Conservation (phyloP, 768 basidiomycete genomes). For the Pleurotus ostreatus region DNA sequence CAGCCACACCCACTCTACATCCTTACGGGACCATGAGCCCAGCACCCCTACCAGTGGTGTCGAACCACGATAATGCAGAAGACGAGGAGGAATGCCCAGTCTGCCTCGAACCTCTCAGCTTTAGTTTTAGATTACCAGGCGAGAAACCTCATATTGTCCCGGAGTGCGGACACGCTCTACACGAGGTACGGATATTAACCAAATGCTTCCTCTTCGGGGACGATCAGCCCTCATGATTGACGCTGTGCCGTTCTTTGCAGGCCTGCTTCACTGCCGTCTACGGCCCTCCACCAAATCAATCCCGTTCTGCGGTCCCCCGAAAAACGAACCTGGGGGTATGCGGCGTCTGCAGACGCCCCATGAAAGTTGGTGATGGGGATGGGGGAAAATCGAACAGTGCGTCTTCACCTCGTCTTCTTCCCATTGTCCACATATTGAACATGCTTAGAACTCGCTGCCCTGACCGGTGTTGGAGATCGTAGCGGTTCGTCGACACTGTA, state of each 20-base stretch:
- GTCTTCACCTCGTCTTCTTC: constrained; percentile 18
- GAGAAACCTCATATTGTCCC: constrained; percentile 98
- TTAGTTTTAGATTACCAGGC: constrained; percentile 88
- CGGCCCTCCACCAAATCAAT: constrained; percentile 71
- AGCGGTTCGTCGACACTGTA: constrained; percentile 45
- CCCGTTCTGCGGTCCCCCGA: constrained; percentile 50
- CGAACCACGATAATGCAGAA: constrained; percentile 54
- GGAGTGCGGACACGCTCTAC: constrained; percentile 96
- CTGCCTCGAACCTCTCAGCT: constrained; percentile 92
- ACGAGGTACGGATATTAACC: constrained; percentile 55
- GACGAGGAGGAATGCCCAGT: constrained; percentile 94
- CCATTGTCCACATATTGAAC: constrained; percentile 7
- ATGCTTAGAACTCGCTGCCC: constrained; percentile 79
- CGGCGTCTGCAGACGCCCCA: constrained; percentile 93
- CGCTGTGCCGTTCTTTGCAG: constrained; percentile 31
- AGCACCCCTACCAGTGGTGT: constrained; percentile 70
- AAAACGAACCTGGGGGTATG: constrained; percentile 90
- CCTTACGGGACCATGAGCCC: constrained; percentile 60
- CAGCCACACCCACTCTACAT: constrained; percentile 26
- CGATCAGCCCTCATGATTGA: constrained; percentile 6
- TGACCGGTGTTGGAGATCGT: constrained; percentile 84
- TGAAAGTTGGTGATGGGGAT: constrained; percentile 92
- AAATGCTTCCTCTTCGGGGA: not conserved
- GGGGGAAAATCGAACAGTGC: constrained; percentile 87
- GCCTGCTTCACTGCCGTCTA: constrained; percentile 98